A percentile compares a stretch with the other conserved stretches of the same genome.
Evolutionary conservation across 2,329 filamentous ascomycete species (phyloP).

Genomic region (Pezicula neosporulosa): DNA sequence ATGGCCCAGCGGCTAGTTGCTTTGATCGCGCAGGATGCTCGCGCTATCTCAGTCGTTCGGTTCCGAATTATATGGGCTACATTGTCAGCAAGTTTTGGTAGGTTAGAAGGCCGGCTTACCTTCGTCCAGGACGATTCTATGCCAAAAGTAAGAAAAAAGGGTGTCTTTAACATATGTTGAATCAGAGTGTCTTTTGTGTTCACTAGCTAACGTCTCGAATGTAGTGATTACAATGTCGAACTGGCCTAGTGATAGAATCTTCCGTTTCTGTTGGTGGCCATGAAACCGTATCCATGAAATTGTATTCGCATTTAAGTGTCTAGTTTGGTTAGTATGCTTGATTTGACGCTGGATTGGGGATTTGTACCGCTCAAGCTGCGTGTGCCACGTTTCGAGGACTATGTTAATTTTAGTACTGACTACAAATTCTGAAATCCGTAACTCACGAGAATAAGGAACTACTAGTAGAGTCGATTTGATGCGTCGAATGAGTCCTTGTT

Average conservation of each 20-base stretch:
- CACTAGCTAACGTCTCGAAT: slow-evolving; percentile 37
- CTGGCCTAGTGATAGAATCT: slow-evolving; percentile 24
- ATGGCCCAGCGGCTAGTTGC: slow-evolving; percentile 40
- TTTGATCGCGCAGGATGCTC: slow-evolving; percentile 34
- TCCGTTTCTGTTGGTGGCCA: slow-evolving; percentile 27
- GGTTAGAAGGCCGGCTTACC: slow-evolving; percentile 26
- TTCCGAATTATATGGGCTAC: slow-evolving; percentile 13
- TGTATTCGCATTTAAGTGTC: slow-evolving; percentile 25
- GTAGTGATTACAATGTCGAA: slow-evolving; percentile 43
- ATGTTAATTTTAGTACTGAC: background rate
- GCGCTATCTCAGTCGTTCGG: slow-evolving; percentile 24
- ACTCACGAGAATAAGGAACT: slow-evolving; percentile 38
- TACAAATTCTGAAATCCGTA: background rate
- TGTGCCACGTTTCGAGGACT: slow-evolving; percentile 35
- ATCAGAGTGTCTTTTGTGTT: slow-evolving; percentile 26
- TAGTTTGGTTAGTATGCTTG: slow-evolving; percentile 9
- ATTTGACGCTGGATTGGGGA: background rate
- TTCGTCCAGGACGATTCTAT: slow-evolving; percentile 40
- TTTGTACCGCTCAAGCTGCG: slow-evolving; percentile 21
- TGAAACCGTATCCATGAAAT: slow-evolving; percentile 34
- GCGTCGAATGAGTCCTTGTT: slow-evolving; percentile 7
- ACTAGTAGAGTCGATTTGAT: slow-evolving; percentile 39
- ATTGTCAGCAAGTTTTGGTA: background rate
- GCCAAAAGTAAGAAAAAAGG: slow-evolving; percentile 36
- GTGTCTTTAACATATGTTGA: slow-evolving; percentile 16